A percentile compares a stretch with the other conserved stretches of the same genome.
Conservation (phyloP, 2,329 filamentous ascomycete genomes). For the Gnomoniopsis smithogilvyi region DNA sequence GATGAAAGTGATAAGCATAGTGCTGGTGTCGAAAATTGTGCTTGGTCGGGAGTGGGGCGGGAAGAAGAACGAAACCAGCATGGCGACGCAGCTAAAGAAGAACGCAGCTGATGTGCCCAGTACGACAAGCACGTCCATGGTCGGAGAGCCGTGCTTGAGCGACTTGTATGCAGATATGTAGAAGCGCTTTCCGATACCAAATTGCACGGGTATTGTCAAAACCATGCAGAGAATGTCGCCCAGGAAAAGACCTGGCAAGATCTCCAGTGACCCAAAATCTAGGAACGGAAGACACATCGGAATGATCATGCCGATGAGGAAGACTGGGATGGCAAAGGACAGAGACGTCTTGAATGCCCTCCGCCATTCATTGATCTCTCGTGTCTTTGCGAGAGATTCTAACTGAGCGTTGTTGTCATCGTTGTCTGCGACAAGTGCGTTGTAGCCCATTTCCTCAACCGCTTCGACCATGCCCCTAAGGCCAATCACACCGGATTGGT, state of each 20-base stretch:
- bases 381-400: slow-evolving; percentile 92
- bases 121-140: slow-evolving; percentile 96
- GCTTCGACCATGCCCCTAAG: slow-evolving; percentile 78
- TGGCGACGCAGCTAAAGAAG: slow-evolving; percentile 87
- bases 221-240: slow-evolving; percentile 81
- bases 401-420: slow-evolving; percentile 97
- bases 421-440: slow-evolving; percentile 83
- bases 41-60: slow-evolving; percentile 75
- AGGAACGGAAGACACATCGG: slow-evolving; percentile 78
- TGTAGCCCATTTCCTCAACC: slow-evolving; percentile 79
- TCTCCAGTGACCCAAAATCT: slow-evolving; percentile 69
- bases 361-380: slow-evolving; percentile 92
- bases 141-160: slow-evolving; percentile 83
- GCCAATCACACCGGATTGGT: slow-evolving; percentile 69
- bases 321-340: slow-evolving; percentile 83
- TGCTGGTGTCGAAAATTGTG: slow-evolving; percentile 96
- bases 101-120: slow-evolving; percentile 93
- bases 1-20: slow-evolving; percentile 97
- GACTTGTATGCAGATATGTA: slow-evolving; percentile 94
- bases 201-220: slow-evolving; percentile 91
- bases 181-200: slow-evolving; percentile 92
- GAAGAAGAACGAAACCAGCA: slow-evolving; percentile 76
- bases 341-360: slow-evolving; percentile 75
- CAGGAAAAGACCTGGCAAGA: slow-evolving; percentile 76
- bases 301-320: slow-evolving; percentile 88